Evolutionary conservation across 768 basidiomycete species (phyloP), one percentile per base, ranked within the genome.

Genomic region (Lyophyllum shimeji): DNA sequence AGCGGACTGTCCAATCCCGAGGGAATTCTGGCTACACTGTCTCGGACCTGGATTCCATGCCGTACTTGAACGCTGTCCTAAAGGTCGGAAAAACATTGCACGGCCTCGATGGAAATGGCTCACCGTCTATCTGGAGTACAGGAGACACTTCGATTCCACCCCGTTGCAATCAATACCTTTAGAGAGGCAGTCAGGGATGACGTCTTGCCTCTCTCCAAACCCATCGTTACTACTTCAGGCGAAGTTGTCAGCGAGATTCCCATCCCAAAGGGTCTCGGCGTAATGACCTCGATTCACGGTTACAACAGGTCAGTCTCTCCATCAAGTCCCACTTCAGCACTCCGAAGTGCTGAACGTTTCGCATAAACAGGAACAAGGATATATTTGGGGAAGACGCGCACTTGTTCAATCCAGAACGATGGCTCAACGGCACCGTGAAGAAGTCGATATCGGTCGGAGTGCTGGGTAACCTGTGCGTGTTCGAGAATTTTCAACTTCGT

Each of bases 141-240:
- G 81, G 81, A 82, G 66, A 69, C 72, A 0, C 63, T 81, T 56
- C 71, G 81, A 42, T 78, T 68, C 52, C 74, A 79, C 53, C 75
- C 77, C n/a, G 71, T 70, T 1, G 67, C 70, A 7, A 66, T 68
- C 50, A 68, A 69, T 49, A 69, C 66, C 24, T 73, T 62, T 56
- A 63, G 79, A 24, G 64, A 77, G 51, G 75, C 85, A 3, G 65
- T 63, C 2, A 67, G 71, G 40, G 85, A 89, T 60, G 82, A 86
- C 54, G 72, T 78, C 37, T 68, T 89, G 24, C 84, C 87, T 1
- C 76, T 89, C 9, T 75, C 78, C 8, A 77, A 69, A 46, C 81
- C 84, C 18, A 75, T 85, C 37, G 74, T 61, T 12, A 78, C 76
- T 3, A 62, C 64, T 15, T 72, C 74, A 1, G 84, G 84, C 27